phyloP scores from a whole-genome alignment of 129 eudicot species.

The Daucus carota region DH1_v3.0 NC_030383.2:10789001-10789500 shows the following conservation, averaged over 20 bases:
- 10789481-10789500: too few species aligned
- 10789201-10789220: neutral
- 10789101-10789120: neutral
- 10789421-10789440: neutral
- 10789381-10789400: neutral
- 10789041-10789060: conserved; percentile 1
- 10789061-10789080: conserved; percentile 23
- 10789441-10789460: too few species aligned
- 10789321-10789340: neutral
- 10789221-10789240: neutral
- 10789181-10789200: neutral
- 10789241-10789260: neutral
- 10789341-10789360: neutral
- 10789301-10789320: neutral
- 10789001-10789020: neutral
- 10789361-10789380: neutral
- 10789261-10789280: neutral
- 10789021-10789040: neutral
- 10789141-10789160: neutral
- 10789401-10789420: neutral
- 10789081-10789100: conserved; percentile 26
- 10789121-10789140: neutral
- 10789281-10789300: neutral
- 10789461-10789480: neutral
- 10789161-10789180: neutral